Conservation (phyloP, 495 filamentous ascomycete genomes). For the Xylaria acuta region DNA sequence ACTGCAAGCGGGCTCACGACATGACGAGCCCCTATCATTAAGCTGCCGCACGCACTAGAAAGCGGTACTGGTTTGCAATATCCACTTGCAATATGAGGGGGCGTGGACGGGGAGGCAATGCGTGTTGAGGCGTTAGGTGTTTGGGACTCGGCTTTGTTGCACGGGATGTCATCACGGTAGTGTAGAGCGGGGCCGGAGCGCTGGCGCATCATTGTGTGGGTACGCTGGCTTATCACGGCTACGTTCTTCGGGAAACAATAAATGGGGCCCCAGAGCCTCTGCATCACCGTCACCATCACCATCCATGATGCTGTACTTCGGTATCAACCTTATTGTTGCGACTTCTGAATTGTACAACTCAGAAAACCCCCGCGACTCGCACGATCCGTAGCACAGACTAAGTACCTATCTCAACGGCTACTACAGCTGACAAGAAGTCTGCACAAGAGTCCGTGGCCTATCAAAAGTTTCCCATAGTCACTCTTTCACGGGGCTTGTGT, state of each 20-base stretch:
- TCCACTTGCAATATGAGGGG: not conserved
- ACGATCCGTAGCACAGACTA: not conserved
- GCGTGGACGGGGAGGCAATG: not conserved
- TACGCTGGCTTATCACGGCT: constrained; percentile 39
- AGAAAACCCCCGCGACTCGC: too few relatives aligned
- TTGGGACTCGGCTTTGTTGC: not conserved
- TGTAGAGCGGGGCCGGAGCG: constrained; percentile 47
- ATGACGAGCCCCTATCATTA: not conserved
- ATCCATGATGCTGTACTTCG: too few relatives aligned
- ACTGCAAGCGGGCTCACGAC: not conserved
- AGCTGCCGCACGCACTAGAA: not conserved
- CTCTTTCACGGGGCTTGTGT: too few relatives aligned
- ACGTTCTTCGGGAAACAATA: constrained; percentile 38
- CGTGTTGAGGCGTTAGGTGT: not conserved
- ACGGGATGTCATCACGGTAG: constrained; percentile 27
- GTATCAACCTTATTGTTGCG: too few relatives aligned
- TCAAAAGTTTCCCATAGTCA: not conserved
- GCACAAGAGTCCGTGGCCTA: not conserved
- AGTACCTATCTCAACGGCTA: not conserved
- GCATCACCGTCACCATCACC: not conserved
- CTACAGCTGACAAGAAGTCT: not conserved
- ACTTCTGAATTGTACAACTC: too few relatives aligned
- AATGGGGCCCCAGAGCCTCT: constrained; percentile 6
- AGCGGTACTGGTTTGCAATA: not conserved
- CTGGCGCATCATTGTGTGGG: not conserved